Conservation (phyloP, 2,329 filamentous ascomycete species). For the Cadophora gregata region DNA sequence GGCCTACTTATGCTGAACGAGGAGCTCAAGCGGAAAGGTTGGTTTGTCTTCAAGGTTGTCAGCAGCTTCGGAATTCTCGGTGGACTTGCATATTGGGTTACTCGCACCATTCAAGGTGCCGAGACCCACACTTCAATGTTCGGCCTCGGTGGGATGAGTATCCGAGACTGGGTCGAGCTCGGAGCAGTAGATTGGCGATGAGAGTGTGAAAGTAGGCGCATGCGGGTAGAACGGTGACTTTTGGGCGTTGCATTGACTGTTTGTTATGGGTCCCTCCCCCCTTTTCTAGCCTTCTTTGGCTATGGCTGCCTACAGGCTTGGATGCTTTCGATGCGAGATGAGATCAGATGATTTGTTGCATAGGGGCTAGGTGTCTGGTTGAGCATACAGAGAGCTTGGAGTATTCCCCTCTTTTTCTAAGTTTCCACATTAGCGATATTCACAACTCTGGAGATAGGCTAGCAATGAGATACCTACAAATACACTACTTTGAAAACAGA, state of each 20-base stretch:
- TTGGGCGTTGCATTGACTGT: neutral
- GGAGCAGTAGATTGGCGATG: constrained; percentile 33
- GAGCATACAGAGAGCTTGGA: constrained; percentile 7
- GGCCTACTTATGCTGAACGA: constrained; percentile 75
- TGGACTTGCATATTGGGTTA: constrained; percentile 70
- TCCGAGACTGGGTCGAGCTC: constrained; percentile 37
- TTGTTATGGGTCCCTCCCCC: neutral
- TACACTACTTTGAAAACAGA: neutral
- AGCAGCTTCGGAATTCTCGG: constrained; percentile 77
- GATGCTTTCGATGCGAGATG: neutral
- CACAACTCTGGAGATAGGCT: neutral
- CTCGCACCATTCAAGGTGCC: constrained; percentile 38
- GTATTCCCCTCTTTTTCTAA: neutral
- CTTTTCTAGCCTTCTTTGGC: neutral
- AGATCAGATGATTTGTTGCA: neutral
- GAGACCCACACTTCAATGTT: constrained; percentile 24
- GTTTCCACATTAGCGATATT: neutral
- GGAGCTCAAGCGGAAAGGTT: constrained; percentile 67
- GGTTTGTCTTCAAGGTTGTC: constrained; percentile 73
- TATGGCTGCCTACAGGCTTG: neutral
- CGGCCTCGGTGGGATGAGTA: constrained; percentile 31
- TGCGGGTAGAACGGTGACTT: neutral
- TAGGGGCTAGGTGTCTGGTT: constrained; percentile 8
- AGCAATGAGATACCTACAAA: neutral
- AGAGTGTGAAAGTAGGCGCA: neutral